These are phyloP conservation scores for Nymphaea colorata DNA, from an alignment of 164 flowering plant species.

Conservation along the genomic window DNA sequence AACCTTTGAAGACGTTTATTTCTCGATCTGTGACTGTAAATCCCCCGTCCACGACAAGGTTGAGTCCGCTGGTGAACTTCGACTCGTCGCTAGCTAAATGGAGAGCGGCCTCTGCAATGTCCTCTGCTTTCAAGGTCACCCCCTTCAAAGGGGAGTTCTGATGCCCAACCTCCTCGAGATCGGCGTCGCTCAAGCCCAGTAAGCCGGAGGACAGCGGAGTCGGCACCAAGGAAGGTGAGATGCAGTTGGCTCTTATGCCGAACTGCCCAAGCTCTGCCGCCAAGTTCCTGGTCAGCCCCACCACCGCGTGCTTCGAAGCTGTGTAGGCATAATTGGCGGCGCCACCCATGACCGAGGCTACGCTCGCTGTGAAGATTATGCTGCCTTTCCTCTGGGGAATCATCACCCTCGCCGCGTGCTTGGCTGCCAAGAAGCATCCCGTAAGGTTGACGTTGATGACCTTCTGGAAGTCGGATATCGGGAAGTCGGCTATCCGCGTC, in stretches of 20 bases:
- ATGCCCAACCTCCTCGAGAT: conserved; percentile 21
- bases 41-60: too few relatives aligned
- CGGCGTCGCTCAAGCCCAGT: conserved; percentile 9
- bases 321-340: conserved; percentile 19
- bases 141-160: too few relatives aligned
- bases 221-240: too few relatives aligned
- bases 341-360: conserved; percentile 12
- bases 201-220: not conserved
- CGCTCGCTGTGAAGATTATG: conserved; percentile 23
- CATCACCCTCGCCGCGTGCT: conserved; percentile 38
- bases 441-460: conserved; percentile 16
- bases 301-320: conserved; percentile 28
- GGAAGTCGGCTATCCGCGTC: conserved; percentile 10
- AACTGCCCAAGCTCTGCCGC: too few relatives aligned
- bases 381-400: conserved; percentile 17
- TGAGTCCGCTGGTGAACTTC: too few relatives aligned
- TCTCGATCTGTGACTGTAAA: too few relatives aligned
- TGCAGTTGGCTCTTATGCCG: too few relatives aligned
- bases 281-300: conserved; percentile 21
- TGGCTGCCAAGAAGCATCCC: conserved; percentile 19
- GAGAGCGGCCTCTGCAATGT: too few relatives aligned
- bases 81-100: too few relatives aligned
- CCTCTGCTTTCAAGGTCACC: too few relatives aligned
- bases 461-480: conserved; percentile 9
- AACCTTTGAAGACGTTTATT: too few relatives aligned